Conservation (phyloP, 2,329 filamentous ascomycete genomes). For the Diplodia mutila region DNA sequence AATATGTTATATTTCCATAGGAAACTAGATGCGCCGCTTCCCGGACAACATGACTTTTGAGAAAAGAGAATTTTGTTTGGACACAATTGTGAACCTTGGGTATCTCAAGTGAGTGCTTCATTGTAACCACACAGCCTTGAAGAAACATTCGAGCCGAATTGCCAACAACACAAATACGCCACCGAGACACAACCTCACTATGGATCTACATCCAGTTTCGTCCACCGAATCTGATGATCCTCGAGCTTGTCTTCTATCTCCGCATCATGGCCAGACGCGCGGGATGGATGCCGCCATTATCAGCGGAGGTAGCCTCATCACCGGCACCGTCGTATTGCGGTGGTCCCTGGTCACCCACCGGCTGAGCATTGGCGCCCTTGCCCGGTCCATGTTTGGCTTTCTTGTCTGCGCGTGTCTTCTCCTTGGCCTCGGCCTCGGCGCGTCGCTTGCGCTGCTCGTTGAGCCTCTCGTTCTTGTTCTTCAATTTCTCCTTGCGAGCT, state of each 20-base stretch:
- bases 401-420: conserved; percentile 49
- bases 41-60: background rate
- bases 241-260: background rate
- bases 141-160: background rate
- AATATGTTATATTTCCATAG: no score
- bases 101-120: conserved; percentile 8
- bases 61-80: background rate
- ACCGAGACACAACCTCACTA: no score
- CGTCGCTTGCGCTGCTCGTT: conserved; percentile 66
- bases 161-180: background rate
- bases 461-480: conserved; percentile 83
- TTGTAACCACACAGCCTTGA: background rate
- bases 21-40: background rate
- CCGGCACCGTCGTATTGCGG: conserved; percentile 27
- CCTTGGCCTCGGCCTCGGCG: conserved; percentile 53
- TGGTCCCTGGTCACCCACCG: conserved; percentile 34
- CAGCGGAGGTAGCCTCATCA: conserved; percentile 16
- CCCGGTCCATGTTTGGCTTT: conserved; percentile 34
- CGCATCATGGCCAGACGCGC: conserved; percentile 43
- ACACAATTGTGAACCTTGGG: background rate
- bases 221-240: background rate
- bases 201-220: background rate
- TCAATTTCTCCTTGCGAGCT: conserved; percentile 74
- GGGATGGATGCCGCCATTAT: conserved; percentile 43
- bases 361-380: conserved; percentile 11